Evolutionary conservation across 2,329 filamentous ascomycete species (phyloP).

Genomic region (Sarocladiaceae sp.): DNA sequence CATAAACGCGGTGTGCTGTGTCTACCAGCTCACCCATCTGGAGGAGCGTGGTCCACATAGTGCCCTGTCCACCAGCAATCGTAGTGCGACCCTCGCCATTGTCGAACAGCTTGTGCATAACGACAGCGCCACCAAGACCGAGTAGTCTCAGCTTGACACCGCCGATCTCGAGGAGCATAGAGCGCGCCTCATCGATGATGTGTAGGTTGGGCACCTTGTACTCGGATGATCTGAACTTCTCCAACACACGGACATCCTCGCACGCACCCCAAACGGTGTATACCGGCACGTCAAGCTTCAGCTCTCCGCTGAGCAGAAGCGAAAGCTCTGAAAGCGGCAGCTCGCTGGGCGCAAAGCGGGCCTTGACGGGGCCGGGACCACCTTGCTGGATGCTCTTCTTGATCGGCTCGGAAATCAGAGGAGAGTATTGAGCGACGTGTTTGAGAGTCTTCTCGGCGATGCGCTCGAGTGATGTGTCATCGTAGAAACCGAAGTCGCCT

Average conservation of each 20-base stretch:
- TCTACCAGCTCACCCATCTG: slow-evolving; percentile 99
- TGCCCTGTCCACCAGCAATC: slow-evolving; percentile 95
- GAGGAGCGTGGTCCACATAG: slow-evolving; percentile 98
- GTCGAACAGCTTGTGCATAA: slow-evolving; percentile 99
- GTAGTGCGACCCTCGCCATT: slow-evolving; percentile 97
- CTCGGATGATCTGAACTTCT: slow-evolving; percentile 95
- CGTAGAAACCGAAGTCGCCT: slow-evolving; percentile 98
- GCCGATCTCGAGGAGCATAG: slow-evolving; percentile 88
- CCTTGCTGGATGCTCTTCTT: slow-evolving; percentile 64
- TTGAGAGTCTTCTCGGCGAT: slow-evolving; percentile 99
- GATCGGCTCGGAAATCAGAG: slow-evolving; percentile 75
- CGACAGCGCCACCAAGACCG: slow-evolving; percentile 90
- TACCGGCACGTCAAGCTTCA: slow-evolving; percentile 92
- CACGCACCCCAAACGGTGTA: slow-evolving; percentile 99
- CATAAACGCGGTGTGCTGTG: slow-evolving; percentile 96
- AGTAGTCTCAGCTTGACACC: slow-evolving; percentile 94
- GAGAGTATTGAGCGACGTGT: slow-evolving; percentile 98
- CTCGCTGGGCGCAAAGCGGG: slow-evolving; percentile 74
- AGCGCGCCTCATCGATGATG: slow-evolving; percentile 97
- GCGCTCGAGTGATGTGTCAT: slow-evolving; percentile 89
- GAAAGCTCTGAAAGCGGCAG: slow-evolving; percentile 91
- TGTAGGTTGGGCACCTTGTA: slow-evolving; percentile 97
- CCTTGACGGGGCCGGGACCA: slow-evolving; percentile 76
- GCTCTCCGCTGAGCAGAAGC: slow-evolving; percentile 78
- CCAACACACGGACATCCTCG: slow-evolving; percentile 93